Evolutionary conservation across 345 rosid genomes (phyloP), one percentile per base, ranked within the genome.

Genomic region (Erucastrum elatum): DNA sequence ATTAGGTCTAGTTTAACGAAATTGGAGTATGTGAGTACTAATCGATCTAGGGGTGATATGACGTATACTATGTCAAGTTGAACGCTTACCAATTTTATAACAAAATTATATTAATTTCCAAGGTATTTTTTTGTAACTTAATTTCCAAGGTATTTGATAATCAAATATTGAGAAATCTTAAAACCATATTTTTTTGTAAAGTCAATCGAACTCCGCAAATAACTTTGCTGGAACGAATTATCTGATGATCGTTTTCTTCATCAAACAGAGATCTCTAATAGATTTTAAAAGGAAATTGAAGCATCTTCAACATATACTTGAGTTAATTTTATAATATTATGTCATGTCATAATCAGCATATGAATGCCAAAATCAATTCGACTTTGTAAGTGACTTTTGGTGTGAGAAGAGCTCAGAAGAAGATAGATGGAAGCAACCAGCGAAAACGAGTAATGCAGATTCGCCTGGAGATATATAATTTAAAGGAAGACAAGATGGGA

Each of bases 401-500:
- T 30, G 37, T 21, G 51, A 17, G 67, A 66, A 39, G 46, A 75
- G 58, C 29, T 66, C 25, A 63, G 33, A 70, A 27, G 75, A 77
- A 70, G 21, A 37, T 17, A 70, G 13, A 15, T 12, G 41, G 63
- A 70, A 53, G 51, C 16, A 70, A 51, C 64, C 26, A 63, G 17
- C 0, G 39, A 64, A 62, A 53, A 41, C 66, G 35, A 55, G 58
- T 71, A 16, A 55, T 77, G 58, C 44, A 70, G 66, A 27, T 64
- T 70, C 31, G 27, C 31, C 59, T 77, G 71, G 71, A 55, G 71
- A 21, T 7, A 35, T 49, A 77, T 15, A 65, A 39, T 65, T 58
- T 31, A 66, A 8, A 66, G 84, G 30, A 76, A 74, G 88, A 90
- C 94, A 89, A 35, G 89, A 86, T 80, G 93, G 89, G 88, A 60